phyloP scores from a whole-genome alignment of 23 red algal species.

The Gracilaria vermiculophylla region DNA sequence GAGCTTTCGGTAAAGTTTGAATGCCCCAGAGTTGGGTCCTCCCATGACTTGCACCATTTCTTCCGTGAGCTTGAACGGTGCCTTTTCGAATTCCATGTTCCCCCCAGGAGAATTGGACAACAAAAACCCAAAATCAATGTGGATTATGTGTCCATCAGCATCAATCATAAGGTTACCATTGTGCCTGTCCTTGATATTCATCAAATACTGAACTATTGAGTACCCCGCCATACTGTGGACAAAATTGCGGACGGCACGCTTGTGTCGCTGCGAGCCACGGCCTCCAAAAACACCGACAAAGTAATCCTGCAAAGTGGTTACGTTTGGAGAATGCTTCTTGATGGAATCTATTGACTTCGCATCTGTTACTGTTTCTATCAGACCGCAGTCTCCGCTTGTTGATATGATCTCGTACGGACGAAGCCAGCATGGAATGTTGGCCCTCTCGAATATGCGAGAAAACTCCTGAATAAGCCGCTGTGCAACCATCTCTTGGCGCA shows the following conservation, averaged over 20 bases:
- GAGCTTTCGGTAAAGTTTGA: conserved; percentile 79
- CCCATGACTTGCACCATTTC: conserved; percentile 99
- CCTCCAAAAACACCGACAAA: conserved; percentile 91
- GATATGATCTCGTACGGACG: conserved; percentile 92
- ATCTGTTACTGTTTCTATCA: conserved; percentile 92
- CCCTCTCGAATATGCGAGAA: conserved; percentile 77
- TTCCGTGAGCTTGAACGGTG: conserved; percentile 95
- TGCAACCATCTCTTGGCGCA: conserved; percentile 98
- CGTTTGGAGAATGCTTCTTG: conserved; percentile 84
- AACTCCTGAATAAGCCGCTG: conserved; percentile 89
- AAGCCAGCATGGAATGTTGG: conserved; percentile 76
- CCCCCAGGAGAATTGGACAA: conserved; percentile 95
- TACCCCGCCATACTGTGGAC: conserved; percentile 97
- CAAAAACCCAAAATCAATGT: conserved; percentile 98
- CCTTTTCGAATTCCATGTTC: conserved; percentile 96
- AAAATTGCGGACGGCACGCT: conserved; percentile 90
- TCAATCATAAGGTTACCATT: conserved; percentile 98
- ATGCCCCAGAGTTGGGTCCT: conserved; percentile 70
- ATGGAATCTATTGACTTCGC: conserved; percentile 81
- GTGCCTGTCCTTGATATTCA: conserved; percentile 96
- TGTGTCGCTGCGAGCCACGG: conserved; percentile 57
- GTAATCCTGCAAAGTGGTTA: conserved; percentile 88
- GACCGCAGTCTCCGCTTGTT: conserved; percentile 75
- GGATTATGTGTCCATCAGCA: conserved; percentile 85
- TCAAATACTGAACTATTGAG: conserved; percentile 87